phyloP scores from a whole-genome alignment of 2,329 filamentous ascomycete genomes.

The Fusarium pseudonygamai region DNA sequence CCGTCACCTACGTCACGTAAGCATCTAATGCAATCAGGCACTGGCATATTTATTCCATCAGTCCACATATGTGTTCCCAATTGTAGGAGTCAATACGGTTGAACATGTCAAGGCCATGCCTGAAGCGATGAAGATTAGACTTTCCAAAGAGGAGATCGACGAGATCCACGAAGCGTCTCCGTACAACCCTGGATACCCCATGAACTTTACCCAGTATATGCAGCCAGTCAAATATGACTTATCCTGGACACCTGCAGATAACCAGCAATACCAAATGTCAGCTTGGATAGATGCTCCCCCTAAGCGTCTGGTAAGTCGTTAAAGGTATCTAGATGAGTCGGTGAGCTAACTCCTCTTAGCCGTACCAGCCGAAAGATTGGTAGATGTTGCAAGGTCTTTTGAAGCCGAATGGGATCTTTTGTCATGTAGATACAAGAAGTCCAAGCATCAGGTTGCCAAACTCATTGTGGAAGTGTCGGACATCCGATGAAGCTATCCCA shows the following conservation, averaged over 20 bases:
- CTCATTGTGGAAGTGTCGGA: accelerated
- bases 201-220: neutral
- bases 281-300: neutral
- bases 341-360: neutral
- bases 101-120: conserved; percentile 16
- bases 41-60: conserved; percentile 26
- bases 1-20: too few relatives aligned
- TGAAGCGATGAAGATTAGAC: neutral
- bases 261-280: neutral
- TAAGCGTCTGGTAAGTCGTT: neutral
- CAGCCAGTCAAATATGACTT: neutral
- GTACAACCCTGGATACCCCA: neutral
- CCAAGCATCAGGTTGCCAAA: accelerated
- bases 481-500: neutral
- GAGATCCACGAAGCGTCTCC: conserved; percentile 14
- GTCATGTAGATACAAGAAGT: too few relatives aligned
- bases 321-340: accelerated
- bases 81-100: conserved; percentile 17
- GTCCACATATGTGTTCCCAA: conserved; percentile 19
- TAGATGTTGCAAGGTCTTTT: neutral
- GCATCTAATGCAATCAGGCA: neutral
- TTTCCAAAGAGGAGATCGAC: neutral
- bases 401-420: neutral
- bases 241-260: neutral
- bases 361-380: neutral